These are phyloP conservation scores for Pseudogymnoascus sp. DNA, from an alignment of 2,329 filamentous ascomycete genomes.

Conservation along the genomic window DNA sequence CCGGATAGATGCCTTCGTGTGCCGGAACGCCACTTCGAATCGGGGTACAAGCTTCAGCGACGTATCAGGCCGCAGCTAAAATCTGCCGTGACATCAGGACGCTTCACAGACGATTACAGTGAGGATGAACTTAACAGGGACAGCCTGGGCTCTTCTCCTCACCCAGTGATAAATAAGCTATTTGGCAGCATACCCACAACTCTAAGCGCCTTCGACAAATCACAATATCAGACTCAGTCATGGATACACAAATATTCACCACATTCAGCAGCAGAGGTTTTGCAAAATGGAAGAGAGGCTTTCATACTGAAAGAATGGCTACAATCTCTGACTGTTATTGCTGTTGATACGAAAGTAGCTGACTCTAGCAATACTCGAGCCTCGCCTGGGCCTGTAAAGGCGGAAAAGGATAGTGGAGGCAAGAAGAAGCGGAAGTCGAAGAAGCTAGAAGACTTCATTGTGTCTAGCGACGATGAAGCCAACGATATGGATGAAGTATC, in stretches of 20 bases:
- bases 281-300: slow-evolving; percentile 69
- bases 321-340: slow-evolving; percentile 64
- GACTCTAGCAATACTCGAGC: slow-evolving; percentile 21
- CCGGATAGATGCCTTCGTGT: slow-evolving; percentile 46
- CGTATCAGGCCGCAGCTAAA: slow-evolving; percentile 43
- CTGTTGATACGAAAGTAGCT: slow-evolving; percentile 58
- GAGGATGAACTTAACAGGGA: slow-evolving; percentile 34
- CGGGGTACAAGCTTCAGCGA: slow-evolving; percentile 47
- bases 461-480: slow-evolving; percentile 70
- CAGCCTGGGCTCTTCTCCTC: slow-evolving; percentile 29
- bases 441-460: slow-evolving; percentile 73
- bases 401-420: slow-evolving; percentile 36
- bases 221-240: slow-evolving; percentile 62
- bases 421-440: slow-evolving; percentile 61
- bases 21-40: slow-evolving; percentile 52
- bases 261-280: slow-evolving; percentile 57
- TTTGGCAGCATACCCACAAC: slow-evolving; percentile 54
- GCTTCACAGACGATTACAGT: slow-evolving; percentile 24
- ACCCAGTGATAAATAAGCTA: slow-evolving; percentile 55
- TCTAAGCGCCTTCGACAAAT: slow-evolving; percentile 75
- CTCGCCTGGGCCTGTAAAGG: slow-evolving; percentile 18
- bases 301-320: slow-evolving; percentile 75
- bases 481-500: slow-evolving; percentile 63
- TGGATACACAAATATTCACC: slow-evolving; percentile 90
- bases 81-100: slow-evolving; percentile 9